Evolutionary conservation across 192 early-diverging fungal species (phyloP).

Genomic region (Backusella sp.): DNA sequence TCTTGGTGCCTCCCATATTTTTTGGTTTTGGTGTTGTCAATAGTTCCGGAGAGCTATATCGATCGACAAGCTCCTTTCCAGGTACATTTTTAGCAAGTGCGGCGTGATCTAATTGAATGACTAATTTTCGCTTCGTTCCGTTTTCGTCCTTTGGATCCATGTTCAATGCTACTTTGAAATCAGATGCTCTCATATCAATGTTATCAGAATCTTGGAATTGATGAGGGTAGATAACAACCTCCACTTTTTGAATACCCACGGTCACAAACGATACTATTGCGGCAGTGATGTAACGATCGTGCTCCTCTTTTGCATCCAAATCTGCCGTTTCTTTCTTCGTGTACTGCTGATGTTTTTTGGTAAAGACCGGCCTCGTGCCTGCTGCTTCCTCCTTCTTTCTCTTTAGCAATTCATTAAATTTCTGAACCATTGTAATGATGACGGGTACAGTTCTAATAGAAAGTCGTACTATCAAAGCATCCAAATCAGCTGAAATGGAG

Average conservation of each 20-base stretch:
- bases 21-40: neutral
- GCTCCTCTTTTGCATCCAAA: neutral
- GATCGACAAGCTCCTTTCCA: constrained; percentile 17
- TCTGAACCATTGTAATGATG: constrained; percentile 46
- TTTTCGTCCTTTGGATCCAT: neutral
- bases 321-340: neutral
- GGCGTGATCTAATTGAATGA: constrained; percentile 26
- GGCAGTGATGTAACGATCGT: neutral
- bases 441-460: constrained; percentile 57
- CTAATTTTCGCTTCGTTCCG: constrained; percentile 22
- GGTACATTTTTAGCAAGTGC: constrained; percentile 36
- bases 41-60: neutral
- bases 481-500: constrained; percentile 1
- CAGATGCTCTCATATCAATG: constrained; percentile 31
- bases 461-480: constrained; percentile 22
- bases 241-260: constrained; percentile 12
- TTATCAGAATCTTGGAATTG: constrained; percentile 47
- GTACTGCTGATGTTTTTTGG: neutral
- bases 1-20: constrained; percentile 24
- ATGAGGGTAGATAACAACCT: constrained; percentile 40
- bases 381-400: constrained; percentile 49
- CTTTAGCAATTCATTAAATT: constrained; percentile 48
- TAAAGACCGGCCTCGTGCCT: neutral
- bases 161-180: constrained; percentile 20
- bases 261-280: neutral